Evolutionary conservation across 306 rosid species (phyloP), one percentile per base, ranked within the genome.

Genomic region (Vachellia pachyceras): DNA sequence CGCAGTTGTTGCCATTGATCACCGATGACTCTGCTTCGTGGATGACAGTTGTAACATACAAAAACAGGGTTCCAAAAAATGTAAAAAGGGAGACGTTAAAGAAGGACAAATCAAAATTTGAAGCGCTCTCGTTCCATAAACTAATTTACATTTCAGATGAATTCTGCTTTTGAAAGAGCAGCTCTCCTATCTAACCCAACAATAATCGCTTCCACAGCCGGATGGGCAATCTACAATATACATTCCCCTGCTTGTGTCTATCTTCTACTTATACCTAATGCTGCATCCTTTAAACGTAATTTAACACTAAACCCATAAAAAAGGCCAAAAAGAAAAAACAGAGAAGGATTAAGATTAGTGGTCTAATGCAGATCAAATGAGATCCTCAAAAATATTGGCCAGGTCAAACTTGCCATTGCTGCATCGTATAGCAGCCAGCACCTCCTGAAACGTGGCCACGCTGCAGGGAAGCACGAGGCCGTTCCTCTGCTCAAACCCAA

Each of bases 391-490:
- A 58, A 90, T 76, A 4, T 87, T 84, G 41, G 89, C 91, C 61
- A 92, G 77, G 77, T 95, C 87, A 84, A 92, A 95, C 77, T 79
- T 87, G 55, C 92, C 90, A 35, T 90, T 80, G 75, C 86, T 84
- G 81, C 91, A 89, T 84, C 92, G 87, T 23, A 95, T 85, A 78
- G 89, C 92, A 80, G 63, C 86, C 0, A 92, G 60, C 7, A 92
- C 90, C 77, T 90, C 90, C 49, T 88, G 87, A 77, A 95, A 95
- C 7, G 97, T 78, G 7, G 87, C 87, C 76, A 92, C 94, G 72
- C 80, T 90, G 83, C 97, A 92, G 20, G 97, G 97, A 78, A 95
- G 88, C 1, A 89, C 95, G 0, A 95, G 89, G 3, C 95, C 97
- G 75, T 67, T 83, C 77, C 83, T 89, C 64, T 92, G 97, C 15